These are phyloP conservation scores for Sporothrix curviconia DNA, from an alignment of 2,329 filamentous ascomycete genomes.

Conservation along the genomic window DNA sequence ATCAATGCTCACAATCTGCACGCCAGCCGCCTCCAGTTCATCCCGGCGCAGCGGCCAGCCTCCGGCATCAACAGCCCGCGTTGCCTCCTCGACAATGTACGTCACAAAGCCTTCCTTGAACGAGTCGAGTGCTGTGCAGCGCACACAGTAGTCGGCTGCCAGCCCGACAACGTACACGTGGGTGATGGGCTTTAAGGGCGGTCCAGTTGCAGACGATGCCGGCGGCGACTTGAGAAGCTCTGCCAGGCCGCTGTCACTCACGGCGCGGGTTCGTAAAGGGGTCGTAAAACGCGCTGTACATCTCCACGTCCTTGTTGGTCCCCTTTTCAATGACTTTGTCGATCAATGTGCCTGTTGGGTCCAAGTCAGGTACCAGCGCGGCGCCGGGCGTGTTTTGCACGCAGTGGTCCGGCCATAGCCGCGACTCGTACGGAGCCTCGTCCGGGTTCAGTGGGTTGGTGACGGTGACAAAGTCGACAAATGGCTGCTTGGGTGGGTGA, in stretches of 20 bases:
- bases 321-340: slow-evolving; percentile 73
- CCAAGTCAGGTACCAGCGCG: slow-evolving; percentile 65
- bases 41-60: slow-evolving; percentile 49
- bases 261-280: slow-evolving; percentile 59
- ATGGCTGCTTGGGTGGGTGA: slow-evolving; percentile 61
- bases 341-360: slow-evolving; percentile 51
- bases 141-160: slow-evolving; percentile 86
- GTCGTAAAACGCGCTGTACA: slow-evolving; percentile 89
- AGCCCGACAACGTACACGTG: slow-evolving; percentile 82
- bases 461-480: slow-evolving; percentile 58
- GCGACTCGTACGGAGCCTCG: slow-evolving; percentile 56
- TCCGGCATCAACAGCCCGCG: slow-evolving; percentile 60
- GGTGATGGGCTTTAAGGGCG: slow-evolving; percentile 55
- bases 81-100: slow-evolving; percentile 72
- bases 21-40: slow-evolving; percentile 52
- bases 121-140: slow-evolving; percentile 72
- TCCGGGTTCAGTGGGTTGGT: slow-evolving; percentile 56
- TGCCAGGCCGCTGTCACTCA: slow-evolving; percentile 59
- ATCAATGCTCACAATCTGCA: slow-evolving; percentile 53
- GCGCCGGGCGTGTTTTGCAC: slow-evolving; percentile 68
- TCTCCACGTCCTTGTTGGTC: slow-evolving; percentile 66
- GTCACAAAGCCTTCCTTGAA: slow-evolving; percentile 67
- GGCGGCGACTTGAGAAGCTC: slow-evolving; percentile 43
- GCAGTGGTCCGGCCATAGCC: slow-evolving; percentile 89
- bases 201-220: too few relatives aligned